Evolutionary conservation across 805 yeast species (phyloP), one percentile per base, ranked within the genome.

Genomic region (Lipomyces kockii): DNA sequence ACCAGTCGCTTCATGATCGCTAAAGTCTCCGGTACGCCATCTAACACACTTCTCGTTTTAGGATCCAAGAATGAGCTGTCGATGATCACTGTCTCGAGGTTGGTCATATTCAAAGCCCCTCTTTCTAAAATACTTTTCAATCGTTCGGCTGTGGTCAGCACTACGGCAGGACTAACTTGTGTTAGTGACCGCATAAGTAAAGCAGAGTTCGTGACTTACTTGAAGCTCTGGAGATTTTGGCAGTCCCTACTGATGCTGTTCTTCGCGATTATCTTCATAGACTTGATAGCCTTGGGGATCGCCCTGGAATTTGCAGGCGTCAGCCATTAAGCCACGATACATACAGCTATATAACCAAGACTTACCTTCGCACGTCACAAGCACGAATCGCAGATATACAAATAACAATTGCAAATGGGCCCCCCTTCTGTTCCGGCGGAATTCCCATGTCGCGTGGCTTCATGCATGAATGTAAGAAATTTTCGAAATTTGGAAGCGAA

Each of bases 361-460:
- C 61, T 2, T 39, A 66, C 68, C 71, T 35, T 53, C 66, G 89
- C 2, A 92, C 83, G 74, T 93, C 97, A 74, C 97, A 94, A 1
- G 92, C 95, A 72, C 98, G 83, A 29, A 92, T 80, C 11, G 97
- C 95, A 0, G 97, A 91, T 82, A 89, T 84, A 0, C 93, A 84
- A 17, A 89, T 74, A 1, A 88, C 78, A 17, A 88, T 78, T 70
- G 86, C 76, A 78, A 27, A 37, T 4, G 70, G 71, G 20, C 65
- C 32, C 2, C 63, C 66, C 46, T 62, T 66, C 11, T 60, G 35
- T 14, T 49, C 52, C 4, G 69, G 64, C 7, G 56, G 25, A 11
- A 20, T 37, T 0, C 25, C 61, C n/a, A 61, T 22, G 3, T 61
- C 39, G 11, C 57, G 22, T 14, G 60, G 63, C 60, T 53, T 57